These are phyloP conservation scores for Boletus rex-veris DNA, from an alignment of 768 basidiomycete species.

Conservation along the genomic window DNA sequence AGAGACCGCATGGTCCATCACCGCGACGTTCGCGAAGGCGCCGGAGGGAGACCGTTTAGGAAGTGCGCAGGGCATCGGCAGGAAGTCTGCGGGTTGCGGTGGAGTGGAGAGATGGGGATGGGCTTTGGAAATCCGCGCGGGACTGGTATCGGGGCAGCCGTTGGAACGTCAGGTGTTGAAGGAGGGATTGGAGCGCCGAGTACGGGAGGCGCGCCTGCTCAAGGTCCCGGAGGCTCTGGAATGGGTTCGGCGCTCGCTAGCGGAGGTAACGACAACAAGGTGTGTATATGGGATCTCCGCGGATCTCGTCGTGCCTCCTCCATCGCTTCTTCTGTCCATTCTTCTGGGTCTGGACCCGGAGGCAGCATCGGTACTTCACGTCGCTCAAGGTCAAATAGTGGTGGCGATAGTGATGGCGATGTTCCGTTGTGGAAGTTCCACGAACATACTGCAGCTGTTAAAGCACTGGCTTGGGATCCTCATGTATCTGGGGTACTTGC, in stretches of 20 bases:
- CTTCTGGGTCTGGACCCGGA: constrained; percentile 30
- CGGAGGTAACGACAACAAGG: constrained; percentile 98
- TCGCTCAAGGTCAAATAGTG: constrained; percentile 25
- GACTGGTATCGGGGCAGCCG: constrained; percentile 2
- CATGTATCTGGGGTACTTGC: constrained; percentile 89
- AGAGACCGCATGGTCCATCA: constrained; percentile 89
- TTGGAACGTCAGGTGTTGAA: constrained; percentile 27
- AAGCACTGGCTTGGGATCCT: constrained; percentile 97
- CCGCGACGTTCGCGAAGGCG: constrained; percentile 78
- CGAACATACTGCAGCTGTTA: constrained; percentile 95
- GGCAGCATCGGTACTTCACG: constrained; percentile 24
- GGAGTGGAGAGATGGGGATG: constrained; percentile 51
- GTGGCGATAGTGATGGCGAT: constrained; percentile 40
- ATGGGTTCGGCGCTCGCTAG: constrained; percentile 70
- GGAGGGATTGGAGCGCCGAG: constrained; percentile 19
- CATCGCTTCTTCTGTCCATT: constrained; percentile 22
- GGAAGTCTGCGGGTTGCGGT: constrained; percentile 94
- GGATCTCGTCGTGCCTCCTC: constrained; percentile 46
- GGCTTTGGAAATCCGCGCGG: constrained; percentile 25
- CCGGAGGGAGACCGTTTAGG: constrained; percentile 60
- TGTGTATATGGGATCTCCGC: constrained; percentile 93
- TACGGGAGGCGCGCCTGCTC: constrained; percentile 23
- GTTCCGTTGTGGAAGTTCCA: constrained; percentile 90
- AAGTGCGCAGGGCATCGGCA: constrained; percentile 76
- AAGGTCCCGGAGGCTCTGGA: constrained; percentile 29